Conservation (phyloP, 2,329 filamentous ascomycete genomes). For the Monilinia polystroma region DNA sequence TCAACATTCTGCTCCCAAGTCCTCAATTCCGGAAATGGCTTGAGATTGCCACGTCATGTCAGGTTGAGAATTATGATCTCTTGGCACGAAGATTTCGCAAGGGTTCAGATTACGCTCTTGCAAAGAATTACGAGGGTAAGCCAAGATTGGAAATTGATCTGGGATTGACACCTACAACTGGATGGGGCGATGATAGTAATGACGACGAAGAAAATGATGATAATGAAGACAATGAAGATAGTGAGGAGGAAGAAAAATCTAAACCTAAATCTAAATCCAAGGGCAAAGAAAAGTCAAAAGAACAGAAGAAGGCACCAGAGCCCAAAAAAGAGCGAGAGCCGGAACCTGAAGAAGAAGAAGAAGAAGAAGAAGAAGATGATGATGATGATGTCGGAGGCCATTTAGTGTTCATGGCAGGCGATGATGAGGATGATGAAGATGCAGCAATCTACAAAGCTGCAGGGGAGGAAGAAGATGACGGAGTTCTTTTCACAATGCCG, state of each 20-base stretch:
- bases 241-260: constrained; percentile 35
- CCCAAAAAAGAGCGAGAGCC: constrained; percentile 25
- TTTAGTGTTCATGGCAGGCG: constrained; percentile 91
- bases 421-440: constrained; percentile 69
- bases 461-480: constrained; percentile 67
- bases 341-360: constrained; percentile 32
- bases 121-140: constrained; percentile 76
- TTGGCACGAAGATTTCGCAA: constrained; percentile 84
- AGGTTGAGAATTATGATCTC: constrained; percentile 70
- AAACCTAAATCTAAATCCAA: constrained; percentile 27
- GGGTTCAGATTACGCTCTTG: constrained; percentile 88
- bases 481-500: constrained; percentile 66
- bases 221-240: constrained; percentile 39
- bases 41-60: constrained; percentile 73
- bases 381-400: constrained; percentile 68
- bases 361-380: too few species aligned
- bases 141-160: constrained; percentile 84
- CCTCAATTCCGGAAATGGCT: constrained; percentile 88
- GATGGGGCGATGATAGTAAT: constrained; percentile 75
- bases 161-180: constrained; percentile 77
- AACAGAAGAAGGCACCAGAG: constrained; percentile 7
- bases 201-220: constrained; percentile 49
- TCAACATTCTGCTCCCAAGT: constrained; percentile 81
- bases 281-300: constrained; percentile 11
- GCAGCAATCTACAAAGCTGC: constrained; percentile 84